Conservation (phyloP, 352 stramenopile species). For the Phytopythium chamaehyphon region DNA sequence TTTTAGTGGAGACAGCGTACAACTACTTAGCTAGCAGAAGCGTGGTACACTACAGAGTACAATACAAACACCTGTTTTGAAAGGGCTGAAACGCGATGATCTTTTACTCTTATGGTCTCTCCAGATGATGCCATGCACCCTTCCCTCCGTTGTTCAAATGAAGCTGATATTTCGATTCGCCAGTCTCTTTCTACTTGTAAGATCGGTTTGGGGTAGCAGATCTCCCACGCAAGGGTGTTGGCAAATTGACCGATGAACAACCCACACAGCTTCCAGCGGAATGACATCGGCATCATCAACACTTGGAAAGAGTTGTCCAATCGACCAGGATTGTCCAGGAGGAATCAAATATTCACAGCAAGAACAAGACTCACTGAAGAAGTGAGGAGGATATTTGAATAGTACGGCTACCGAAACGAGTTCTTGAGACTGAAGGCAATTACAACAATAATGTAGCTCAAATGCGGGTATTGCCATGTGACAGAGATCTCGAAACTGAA, state of each 20-base stretch:
- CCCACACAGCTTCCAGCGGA: constrained; percentile 29
- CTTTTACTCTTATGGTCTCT: no score
- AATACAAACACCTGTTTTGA: constrained; percentile 62
- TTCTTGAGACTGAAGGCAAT: constrained; percentile 42
- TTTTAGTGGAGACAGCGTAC: constrained; percentile 2
- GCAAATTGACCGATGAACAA: constrained; percentile 29
- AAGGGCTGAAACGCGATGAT: no score
- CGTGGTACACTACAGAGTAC: constrained; percentile 59
- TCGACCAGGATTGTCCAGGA: constrained; percentile 22
- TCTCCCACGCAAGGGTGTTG: no score
- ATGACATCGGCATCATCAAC: constrained; percentile 21
- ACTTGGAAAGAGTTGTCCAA: constrained; percentile 36
- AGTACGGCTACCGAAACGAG: constrained; percentile 35
- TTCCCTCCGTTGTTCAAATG: no score
- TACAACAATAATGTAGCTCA: constrained; percentile 37
- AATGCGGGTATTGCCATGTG: constrained; percentile 39
- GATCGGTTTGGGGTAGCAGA: no score
- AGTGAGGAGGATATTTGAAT: constrained; percentile 30
- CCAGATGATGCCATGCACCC: no score
- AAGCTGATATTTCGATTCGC: no score
- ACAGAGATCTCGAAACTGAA: constrained; percentile 29
- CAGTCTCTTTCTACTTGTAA: no score
- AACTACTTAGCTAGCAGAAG: constrained; percentile 36
- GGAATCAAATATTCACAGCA: constrained; percentile 30
- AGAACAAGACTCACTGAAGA: constrained; percentile 11